A percentile compares a stretch with the other conserved stretches of the same genome.
These are phyloP conservation scores for Lachnellula hyalina DNA, from an alignment of 2,329 filamentous ascomycete genomes.

Conservation along the genomic window DNA sequence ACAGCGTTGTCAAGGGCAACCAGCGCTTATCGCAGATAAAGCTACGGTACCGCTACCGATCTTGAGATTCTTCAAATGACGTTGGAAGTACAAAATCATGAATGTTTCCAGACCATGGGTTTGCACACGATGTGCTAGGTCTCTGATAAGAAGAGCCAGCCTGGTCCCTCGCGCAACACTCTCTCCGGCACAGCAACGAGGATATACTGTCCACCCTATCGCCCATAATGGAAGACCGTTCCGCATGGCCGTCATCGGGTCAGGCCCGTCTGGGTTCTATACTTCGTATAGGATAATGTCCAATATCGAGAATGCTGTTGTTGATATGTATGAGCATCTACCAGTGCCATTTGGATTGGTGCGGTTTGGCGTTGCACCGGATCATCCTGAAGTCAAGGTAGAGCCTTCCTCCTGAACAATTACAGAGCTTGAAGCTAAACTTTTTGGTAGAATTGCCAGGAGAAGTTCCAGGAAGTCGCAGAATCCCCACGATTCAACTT, in stretches of 20 bases:
- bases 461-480: constrained; percentile 87
- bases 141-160: constrained; percentile 3
- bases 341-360: constrained; percentile 92
- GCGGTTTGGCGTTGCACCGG: constrained; percentile 92
- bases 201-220: constrained; percentile 23
- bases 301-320: constrained; percentile 62
- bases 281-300: constrained; percentile 80
- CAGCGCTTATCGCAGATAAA: not conserved
- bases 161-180: not conserved
- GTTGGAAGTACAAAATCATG: constrained; percentile 18
- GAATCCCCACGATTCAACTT: constrained; percentile 79
- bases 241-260: constrained; percentile 83
- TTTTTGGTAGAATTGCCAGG: constrained; percentile 73
- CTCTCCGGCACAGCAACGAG: constrained; percentile 11
- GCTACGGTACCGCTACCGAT: not conserved
- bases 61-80: constrained; percentile 8
- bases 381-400: constrained; percentile 97
- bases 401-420: not conserved
- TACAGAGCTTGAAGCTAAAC: constrained; percentile 4
- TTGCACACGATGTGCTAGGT: constrained; percentile 23
- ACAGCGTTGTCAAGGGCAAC: constrained; percentile 1
- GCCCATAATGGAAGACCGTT: constrained; percentile 45
- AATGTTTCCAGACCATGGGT: constrained; percentile 22
- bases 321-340: constrained; percentile 96
- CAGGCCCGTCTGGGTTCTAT: constrained; percentile 94